Conservation (phyloP, 2,329 filamentous ascomycete species). For the Ceratocystis destructans region DNA sequence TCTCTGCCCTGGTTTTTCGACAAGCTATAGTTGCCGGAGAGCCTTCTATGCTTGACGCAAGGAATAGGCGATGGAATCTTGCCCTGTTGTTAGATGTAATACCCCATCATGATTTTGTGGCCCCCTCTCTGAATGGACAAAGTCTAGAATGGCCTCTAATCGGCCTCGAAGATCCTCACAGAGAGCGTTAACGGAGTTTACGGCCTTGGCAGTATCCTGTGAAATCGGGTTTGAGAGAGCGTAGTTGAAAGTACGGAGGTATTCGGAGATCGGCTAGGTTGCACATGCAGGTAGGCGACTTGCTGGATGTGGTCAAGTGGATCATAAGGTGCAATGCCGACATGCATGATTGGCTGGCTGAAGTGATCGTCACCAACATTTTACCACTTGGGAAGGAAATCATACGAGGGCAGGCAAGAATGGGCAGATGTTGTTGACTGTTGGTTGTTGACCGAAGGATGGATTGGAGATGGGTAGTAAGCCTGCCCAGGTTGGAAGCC, state of each 20-base stretch:
- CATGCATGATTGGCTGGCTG: background rate
- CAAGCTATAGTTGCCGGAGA: too few relatives aligned
- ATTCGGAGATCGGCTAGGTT: background rate
- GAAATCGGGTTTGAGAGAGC: background rate
- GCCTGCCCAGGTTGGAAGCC: background rate
- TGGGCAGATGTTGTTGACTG: constrained; percentile 5
- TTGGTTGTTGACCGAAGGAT: background rate
- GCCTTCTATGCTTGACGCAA: too few relatives aligned
- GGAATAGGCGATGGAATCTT: too few relatives aligned
- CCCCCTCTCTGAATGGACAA: too few relatives aligned
- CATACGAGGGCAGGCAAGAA: background rate
- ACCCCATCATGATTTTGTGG: too few relatives aligned
- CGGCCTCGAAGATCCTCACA: too few relatives aligned
- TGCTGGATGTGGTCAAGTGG: background rate
- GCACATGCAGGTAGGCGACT: background rate
- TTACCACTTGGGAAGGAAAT: background rate
- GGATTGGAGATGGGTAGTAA: background rate
- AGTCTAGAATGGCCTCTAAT: too few relatives aligned
- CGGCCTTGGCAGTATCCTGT: too few relatives aligned
- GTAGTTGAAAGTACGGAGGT: background rate
- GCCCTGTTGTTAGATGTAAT: too few relatives aligned
- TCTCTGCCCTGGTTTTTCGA: too few relatives aligned
- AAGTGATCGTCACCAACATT: background rate
- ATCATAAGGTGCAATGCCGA: background rate
- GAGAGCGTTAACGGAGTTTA: too few relatives aligned